A percentile compares a stretch with the other conserved stretches of the same genome.
These are phyloP conservation scores for Xylariaceae sp. DNA, from an alignment of 2,329 filamentous ascomycete species.

Conservation along the genomic window DNA sequence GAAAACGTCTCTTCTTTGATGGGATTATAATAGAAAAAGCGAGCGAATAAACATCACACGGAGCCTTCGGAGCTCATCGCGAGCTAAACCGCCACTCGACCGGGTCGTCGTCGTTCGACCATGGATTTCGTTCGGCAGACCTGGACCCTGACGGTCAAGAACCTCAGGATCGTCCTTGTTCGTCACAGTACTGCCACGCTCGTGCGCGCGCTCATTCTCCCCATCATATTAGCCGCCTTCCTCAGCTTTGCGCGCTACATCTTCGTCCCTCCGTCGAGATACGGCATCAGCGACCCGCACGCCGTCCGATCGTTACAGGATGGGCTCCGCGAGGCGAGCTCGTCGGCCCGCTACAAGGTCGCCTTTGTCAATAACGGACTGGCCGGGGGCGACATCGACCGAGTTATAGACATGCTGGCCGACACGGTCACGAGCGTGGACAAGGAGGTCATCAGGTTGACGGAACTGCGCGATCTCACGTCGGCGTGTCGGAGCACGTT, in stretches of 20 bases:
- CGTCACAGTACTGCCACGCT: slow-evolving; percentile 49
- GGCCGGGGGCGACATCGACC: slow-evolving; percentile 63
- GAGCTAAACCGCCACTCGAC: neutral
- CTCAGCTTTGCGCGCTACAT: slow-evolving; percentile 73
- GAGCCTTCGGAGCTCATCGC: neutral
- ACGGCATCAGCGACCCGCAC: slow-evolving; percentile 60
- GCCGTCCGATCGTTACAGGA: slow-evolving; percentile 60
- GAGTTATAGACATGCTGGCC: slow-evolving; percentile 60
- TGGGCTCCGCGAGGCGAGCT: slow-evolving; percentile 53
- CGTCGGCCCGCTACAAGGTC: slow-evolving; percentile 58
- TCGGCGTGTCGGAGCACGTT: slow-evolving; percentile 58
- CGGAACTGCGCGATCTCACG: slow-evolving; percentile 52
- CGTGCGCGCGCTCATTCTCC: slow-evolving; percentile 54
- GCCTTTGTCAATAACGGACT: slow-evolving; percentile 74
- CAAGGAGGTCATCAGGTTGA: slow-evolving; percentile 50
- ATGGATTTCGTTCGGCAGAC: slow-evolving; percentile 54
- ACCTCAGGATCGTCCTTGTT: slow-evolving; percentile 51
- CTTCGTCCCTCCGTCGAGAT: slow-evolving; percentile 71
- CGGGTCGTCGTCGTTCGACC: slow-evolving; percentile 6
- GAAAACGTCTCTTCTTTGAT: too few species aligned
- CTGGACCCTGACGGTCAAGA: slow-evolving; percentile 57
- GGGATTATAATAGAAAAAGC: too few species aligned
- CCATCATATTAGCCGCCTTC: slow-evolving; percentile 53
- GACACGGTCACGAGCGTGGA: slow-evolving; percentile 50
- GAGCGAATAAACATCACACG: neutral